Evolutionary conservation across 2,329 filamentous ascomycete species (phyloP), one percentile per base, ranked within the genome.

Genomic region (Nakataea oryzae): DNA sequence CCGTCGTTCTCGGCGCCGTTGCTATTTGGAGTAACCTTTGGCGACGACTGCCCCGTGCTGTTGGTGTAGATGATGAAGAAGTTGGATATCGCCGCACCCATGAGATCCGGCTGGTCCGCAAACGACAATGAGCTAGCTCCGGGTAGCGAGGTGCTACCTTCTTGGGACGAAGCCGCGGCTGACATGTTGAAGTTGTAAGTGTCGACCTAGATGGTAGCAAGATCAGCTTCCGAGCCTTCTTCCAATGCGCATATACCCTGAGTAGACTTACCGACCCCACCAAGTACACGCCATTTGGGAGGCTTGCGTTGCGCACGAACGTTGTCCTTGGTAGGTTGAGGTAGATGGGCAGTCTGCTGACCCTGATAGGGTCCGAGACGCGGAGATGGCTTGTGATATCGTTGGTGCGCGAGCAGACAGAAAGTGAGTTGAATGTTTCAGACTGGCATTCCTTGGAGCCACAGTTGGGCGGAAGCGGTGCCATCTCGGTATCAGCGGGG

Each of bases 51-150:
- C 21, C 24, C 21, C 3, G 63, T 65, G 50, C 64, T 57, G 64
- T 64, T 68, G 21, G 70, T 68, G 62, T 70, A 72, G 14, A 72
- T 64, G 3, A 71, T 27, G 50, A 69, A 71, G 64, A 71, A 66
- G 30, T 69, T 69, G 41, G 69, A 68, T 11, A 72, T 64, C 21
- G 65, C 67, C 55, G 66, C 65, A 29, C 61, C 61, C 21, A 65
- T 55, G 8, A 64, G 58, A 50, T 63, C 62, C 32, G 67, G 59
- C 27, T 62, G 60, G 26, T 63, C 57, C 14, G 63, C 60, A 55
- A 70, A 67, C 5, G 68, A 66, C 2, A 71, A 58, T 32, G 68
- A 70, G 17, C 61, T 59, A 4, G 62, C 63, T 2, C 63, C 59
- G n/a, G 66, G 64, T 13, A 64, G 64, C 64, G 63, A 70, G 61